Base-by-base conservation (phyloP, 441 rosid species). In the Mallotus repandus region DNA sequence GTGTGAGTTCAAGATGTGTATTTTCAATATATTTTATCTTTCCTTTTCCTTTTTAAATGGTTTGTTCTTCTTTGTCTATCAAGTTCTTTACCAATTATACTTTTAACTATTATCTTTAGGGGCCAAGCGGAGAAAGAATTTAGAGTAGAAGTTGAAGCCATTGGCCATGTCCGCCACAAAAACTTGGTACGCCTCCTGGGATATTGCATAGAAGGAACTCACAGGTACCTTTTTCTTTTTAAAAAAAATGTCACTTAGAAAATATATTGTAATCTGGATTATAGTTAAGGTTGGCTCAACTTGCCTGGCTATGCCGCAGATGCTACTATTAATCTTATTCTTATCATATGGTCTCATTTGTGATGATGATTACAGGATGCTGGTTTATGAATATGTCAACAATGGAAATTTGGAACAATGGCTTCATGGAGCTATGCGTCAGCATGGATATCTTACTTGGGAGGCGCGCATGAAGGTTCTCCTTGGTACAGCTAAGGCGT, bases 71-170 rank as follows among this genome's bases (percentile, higher is more conserved):
- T 58, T 71, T 9, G 54, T 71, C 45, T 25, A 45, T 63, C 29
- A 52, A 22, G 69, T 72, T 74, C 19, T 70, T 71, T 4, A 60
- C 63, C 58, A 9, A 52, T 35, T 50, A 53, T 71, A 62, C 45
- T 61, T 65, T 70, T 59, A 10, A 69, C 16, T 64, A 52, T 73
- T 49, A 21, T 43, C 74, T 66, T 66, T 65, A 95, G 99, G 84
- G 98, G 99, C 76, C 98, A 95, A 82, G 99, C 99, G 54, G 99
- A 95, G 82, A 95, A 93, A 84, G 99, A 95, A 77, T 95, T 95
- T 66, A 83, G 89, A 68, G 93, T 87, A 50, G 99, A 95, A 79
- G 99, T 95, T 57, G 99, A 95, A 78, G 97, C 99, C 69, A 95
- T 95, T 2, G 98, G 99, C 41, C 98, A 95, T 70, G 99, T 95